These are phyloP conservation scores for Fusarium beomiforme DNA, from an alignment of 2,329 filamentous ascomycete species.

Conservation along the genomic window DNA sequence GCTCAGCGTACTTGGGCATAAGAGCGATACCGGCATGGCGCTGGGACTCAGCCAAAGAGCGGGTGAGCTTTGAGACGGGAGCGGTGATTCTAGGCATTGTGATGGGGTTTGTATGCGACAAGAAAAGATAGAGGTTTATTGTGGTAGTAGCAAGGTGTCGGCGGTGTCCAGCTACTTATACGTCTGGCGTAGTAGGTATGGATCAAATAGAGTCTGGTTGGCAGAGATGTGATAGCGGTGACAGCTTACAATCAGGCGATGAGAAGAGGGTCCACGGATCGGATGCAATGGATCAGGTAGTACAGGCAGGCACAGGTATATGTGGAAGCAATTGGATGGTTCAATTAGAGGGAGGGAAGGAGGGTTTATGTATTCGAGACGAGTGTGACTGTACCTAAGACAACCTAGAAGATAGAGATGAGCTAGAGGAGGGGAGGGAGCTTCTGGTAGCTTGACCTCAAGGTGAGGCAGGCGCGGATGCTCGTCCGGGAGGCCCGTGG, in stretches of 20 bases:
- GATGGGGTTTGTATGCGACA: conserved; percentile 5
- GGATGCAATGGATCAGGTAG: conserved; percentile 4
- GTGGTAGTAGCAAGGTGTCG: not conserved
- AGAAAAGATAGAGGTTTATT: not conserved
- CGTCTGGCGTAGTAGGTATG: not conserved
- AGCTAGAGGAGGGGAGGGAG: conserved; percentile 26
- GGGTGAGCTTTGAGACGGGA: conserved; percentile 60
- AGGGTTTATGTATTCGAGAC: conserved; percentile 26
- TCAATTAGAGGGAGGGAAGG: conserved; percentile 21
- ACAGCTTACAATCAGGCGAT: conserved; percentile 29
- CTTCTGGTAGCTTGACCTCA: conserved; percentile 12
- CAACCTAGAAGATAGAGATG: no score
- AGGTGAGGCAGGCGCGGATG: conserved; percentile 22
- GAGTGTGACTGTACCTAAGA: conserved; percentile 3
- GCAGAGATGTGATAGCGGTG: conserved; percentile 22
- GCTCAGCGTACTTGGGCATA: conserved; percentile 61
- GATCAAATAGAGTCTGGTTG: not conserved
- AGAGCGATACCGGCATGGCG: conserved; percentile 52
- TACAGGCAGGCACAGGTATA: conserved; percentile 4
- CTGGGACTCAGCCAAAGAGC: conserved; percentile 57
- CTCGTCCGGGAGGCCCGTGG: conserved; percentile 22
- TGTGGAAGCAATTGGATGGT: conserved; percentile 7
- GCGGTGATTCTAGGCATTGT: conserved; percentile 62
- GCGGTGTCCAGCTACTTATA: conserved; percentile 32
- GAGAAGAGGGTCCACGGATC: conserved; percentile 2